Evolutionary conservation across 2,329 filamentous ascomycete genomes (phyloP).

Genomic region (Didymella lethalis): DNA sequence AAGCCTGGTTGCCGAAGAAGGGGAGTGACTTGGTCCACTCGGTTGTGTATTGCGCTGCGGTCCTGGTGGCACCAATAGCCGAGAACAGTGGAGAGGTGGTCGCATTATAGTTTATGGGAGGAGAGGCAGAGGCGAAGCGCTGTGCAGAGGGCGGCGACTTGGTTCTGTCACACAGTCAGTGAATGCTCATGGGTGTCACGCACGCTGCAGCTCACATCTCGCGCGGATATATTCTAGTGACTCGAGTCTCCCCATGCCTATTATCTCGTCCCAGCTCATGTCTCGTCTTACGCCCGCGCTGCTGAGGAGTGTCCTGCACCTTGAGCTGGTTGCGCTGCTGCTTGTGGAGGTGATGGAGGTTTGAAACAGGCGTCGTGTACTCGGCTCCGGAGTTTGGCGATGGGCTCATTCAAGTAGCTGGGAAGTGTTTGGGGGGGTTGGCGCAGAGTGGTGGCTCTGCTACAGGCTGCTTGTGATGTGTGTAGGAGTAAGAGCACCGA

Average conservation of each 20-base stretch:
- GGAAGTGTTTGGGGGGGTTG: constrained; percentile 11
- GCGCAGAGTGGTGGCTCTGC: constrained; percentile 22
- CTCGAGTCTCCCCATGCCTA: constrained; percentile 46
- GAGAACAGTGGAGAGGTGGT: constrained; percentile 51
- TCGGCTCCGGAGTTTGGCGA: constrained; percentile 46
- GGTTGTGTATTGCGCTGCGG: constrained; percentile 50
- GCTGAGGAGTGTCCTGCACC: constrained; percentile 46
- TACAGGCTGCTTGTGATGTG: constrained; percentile 18
- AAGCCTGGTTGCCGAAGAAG: constrained; percentile 53
- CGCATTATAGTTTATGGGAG: constrained; percentile 46
- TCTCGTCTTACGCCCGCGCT: constrained; percentile 49
- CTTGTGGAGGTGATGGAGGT: constrained; percentile 47
- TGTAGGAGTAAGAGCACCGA: constrained; percentile 12
- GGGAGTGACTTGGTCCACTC: constrained; percentile 58
- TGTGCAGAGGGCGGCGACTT: constrained; percentile 48
- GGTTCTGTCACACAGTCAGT: constrained; percentile 39
- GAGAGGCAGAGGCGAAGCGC: constrained; percentile 48
- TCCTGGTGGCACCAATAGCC: constrained; percentile 50
- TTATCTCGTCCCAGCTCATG: constrained; percentile 52
- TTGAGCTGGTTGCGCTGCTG: constrained; percentile 47
- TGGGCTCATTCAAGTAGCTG: constrained; percentile 51
- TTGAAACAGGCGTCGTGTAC: constrained; percentile 43
- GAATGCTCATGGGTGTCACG: constrained; percentile 6
- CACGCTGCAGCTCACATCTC: constrained; percentile 47
- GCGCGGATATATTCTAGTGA: constrained; percentile 52